Percentiles rank a stretch among this genome's conserved stretches.
Conservation (phyloP, 257 asterid genomes). For the Primulina huaijiensis region DNA sequence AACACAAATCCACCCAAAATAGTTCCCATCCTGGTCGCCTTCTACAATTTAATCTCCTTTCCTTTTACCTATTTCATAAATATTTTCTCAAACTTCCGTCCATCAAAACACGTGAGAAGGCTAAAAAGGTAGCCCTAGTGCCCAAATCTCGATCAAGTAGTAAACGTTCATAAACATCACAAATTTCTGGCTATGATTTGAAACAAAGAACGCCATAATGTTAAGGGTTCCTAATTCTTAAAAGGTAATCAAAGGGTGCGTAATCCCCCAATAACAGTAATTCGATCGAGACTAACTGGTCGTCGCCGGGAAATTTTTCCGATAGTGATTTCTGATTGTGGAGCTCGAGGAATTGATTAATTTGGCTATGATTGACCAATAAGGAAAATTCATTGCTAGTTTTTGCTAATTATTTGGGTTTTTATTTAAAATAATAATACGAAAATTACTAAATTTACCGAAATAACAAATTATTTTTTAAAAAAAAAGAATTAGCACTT, state of each 20-base stretch:
- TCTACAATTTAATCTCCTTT: conserved; percentile 43
- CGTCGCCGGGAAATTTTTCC: background rate
- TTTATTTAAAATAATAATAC: no score
- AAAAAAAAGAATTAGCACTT: no score
- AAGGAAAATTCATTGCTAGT: background rate
- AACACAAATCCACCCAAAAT: conserved; percentile 61
- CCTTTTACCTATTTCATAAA: background rate
- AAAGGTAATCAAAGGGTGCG: background rate
- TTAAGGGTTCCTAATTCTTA: background rate
- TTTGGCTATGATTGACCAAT: background rate
- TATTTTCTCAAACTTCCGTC: conserved; percentile 6
- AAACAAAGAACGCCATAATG: background rate
- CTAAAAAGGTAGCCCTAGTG: conserved; percentile 5
- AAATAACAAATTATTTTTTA: no score
- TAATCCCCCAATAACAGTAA: background rate
- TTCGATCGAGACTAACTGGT: conserved; percentile 10
- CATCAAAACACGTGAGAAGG: background rate
- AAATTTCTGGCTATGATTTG: background rate
- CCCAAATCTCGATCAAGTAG: conserved; percentile 9
- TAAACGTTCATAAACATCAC: conserved; percentile 17
- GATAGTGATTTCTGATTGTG: background rate
- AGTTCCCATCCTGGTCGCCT: conserved; percentile 45
- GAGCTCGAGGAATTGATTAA: no score
- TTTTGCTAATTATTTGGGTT: no score
- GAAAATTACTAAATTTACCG: no score